A percentile compares a stretch with the other conserved stretches of the same genome.
These are phyloP conservation scores for Emmonsiellopsis sp. DNA, from an alignment of 2,329 filamentous ascomycete genomes.

Conservation along the genomic window DNA sequence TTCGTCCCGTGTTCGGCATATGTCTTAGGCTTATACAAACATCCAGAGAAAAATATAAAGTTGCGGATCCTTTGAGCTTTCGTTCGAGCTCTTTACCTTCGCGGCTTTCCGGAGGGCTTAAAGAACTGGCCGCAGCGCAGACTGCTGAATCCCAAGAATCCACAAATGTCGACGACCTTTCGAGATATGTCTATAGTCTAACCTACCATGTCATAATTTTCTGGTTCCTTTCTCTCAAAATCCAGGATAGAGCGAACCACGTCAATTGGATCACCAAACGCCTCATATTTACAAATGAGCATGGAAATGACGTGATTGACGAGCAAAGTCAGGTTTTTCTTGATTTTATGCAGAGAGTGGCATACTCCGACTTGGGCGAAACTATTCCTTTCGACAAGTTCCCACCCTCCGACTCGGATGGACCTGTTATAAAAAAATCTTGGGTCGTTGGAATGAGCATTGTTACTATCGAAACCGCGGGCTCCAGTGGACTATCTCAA, in stretches of 20 bases:
- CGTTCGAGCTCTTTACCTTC: constrained; percentile 28
- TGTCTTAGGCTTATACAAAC: constrained; percentile 91
- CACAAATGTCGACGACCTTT: constrained; percentile 61
- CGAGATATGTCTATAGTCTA: constrained; percentile 86
- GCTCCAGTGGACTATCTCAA: constrained; percentile 38
- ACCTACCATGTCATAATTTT: constrained; percentile 94
- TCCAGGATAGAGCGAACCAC: constrained; percentile 72
- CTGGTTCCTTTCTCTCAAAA: constrained; percentile 87
- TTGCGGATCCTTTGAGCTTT: constrained; percentile 21
- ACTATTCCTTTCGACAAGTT: constrained; percentile 36
- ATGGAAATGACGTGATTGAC: constrained; percentile 67
- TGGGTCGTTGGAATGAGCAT: constrained; percentile 46
- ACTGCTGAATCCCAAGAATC: constrained; percentile 24
- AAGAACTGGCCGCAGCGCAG: constrained; percentile 29
- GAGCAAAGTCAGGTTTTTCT: constrained; percentile 91
- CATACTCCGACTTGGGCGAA: constrained; percentile 78
- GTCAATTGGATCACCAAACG: constrained; percentile 87
- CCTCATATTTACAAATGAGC: constrained; percentile 65
- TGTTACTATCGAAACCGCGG: constrained; percentile 41
- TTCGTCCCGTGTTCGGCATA: constrained; percentile 88
- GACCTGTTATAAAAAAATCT: constrained; percentile 36
- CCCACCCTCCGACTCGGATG: constrained; percentile 32
- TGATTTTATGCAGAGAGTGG: constrained; percentile 86
- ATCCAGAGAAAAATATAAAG: constrained; percentile 53
- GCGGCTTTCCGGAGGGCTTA: constrained; percentile 35